Conservation (phyloP, 2,329 filamentous ascomycete genomes). For the Dothideomycetes sp. region DNA sequence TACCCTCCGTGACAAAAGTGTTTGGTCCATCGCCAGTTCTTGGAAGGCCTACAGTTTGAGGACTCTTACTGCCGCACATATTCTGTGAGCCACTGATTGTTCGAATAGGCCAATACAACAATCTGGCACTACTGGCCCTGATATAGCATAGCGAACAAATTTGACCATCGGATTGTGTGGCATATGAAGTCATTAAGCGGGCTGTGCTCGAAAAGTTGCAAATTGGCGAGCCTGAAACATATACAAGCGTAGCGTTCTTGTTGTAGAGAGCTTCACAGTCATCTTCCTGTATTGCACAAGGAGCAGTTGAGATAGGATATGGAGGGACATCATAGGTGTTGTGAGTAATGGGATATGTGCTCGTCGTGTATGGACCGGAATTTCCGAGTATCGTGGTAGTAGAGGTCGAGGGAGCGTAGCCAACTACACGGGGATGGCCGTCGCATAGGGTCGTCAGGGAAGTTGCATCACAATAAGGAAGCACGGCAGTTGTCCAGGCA, state of each 20-base stretch:
- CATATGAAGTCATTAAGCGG: neutral
- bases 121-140: neutral
- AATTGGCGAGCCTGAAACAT: too few species aligned
- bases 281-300: neutral
- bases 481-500: too few species aligned
- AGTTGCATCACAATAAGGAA: too few species aligned
- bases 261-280: neutral
- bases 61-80: neutral
- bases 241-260: neutral
- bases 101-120: neutral
- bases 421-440: conserved; percentile 1
- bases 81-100: neutral
- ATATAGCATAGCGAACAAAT: neutral
- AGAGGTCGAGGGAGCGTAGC: neutral
- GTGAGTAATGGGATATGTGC: neutral
- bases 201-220: neutral
- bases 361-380: neutral
- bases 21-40: conserved; percentile 1
- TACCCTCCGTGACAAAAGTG: neutral
- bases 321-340: neutral
- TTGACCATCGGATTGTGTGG: neutral
- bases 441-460: neutral
- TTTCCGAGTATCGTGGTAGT: neutral
- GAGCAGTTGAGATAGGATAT: neutral
- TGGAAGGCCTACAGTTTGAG: neutral